Conservation (phyloP, 306 rosid genomes). For the Casuarina cunninghamiana region DNA sequence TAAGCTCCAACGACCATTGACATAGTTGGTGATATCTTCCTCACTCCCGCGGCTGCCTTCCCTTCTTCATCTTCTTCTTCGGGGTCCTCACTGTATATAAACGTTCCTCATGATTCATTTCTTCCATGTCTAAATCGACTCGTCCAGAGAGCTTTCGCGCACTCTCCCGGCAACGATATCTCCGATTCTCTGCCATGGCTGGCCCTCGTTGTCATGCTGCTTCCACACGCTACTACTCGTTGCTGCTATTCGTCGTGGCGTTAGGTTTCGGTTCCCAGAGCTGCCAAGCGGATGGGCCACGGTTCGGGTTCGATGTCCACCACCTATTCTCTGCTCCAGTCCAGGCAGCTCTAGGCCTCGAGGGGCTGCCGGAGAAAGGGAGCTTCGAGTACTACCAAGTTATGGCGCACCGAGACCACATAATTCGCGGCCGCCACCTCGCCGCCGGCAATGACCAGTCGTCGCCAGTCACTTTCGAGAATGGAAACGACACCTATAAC, state of each 20-base stretch:
- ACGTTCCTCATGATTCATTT: too few species aligned
- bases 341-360: conserved; percentile 47
- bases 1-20: too few species aligned
- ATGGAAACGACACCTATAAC: conserved; percentile 48
- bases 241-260: background rate
- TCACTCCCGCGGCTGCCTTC: too few species aligned
- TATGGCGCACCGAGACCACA: conserved; percentile 62
- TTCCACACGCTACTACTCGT: background rate
- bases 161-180: too few species aligned
- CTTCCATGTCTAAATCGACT: too few species aligned
- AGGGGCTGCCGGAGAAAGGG: conserved; percentile 58
- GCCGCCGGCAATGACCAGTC: conserved; percentile 29
- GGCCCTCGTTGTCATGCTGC: background rate
- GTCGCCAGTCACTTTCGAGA: conserved; percentile 41
- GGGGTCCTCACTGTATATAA: too few species aligned
- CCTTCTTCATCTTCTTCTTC: too few species aligned
- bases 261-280: conserved; percentile 28
- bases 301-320: conserved; percentile 61
- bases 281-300: conserved; percentile 37
- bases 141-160: too few species aligned
- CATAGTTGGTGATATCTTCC: too few species aligned
- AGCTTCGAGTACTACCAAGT: conserved; percentile 58
- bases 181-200: conserved; percentile 27
- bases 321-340: conserved; percentile 77
- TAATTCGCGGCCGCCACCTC: conserved; percentile 62